Conservation (phyloP, 176 grass and related monocot genomes). For the Oropetium thomaeum region DNA sequence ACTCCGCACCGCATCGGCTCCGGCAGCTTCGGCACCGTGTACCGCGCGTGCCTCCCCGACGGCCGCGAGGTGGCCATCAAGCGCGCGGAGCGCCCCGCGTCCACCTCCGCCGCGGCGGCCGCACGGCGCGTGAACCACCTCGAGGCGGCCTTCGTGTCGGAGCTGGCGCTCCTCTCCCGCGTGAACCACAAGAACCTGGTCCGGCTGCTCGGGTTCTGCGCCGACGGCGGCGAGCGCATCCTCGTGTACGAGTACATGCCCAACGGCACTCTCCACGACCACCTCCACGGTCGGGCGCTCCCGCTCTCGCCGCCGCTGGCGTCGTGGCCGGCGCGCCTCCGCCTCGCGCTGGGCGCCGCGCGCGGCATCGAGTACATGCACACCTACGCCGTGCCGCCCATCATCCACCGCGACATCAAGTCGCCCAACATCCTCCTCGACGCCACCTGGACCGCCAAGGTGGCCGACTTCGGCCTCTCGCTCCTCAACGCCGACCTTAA, state of each 20-base stretch:
- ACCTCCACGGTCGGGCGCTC: constrained; percentile 46
- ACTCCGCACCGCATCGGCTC: constrained; percentile 68
- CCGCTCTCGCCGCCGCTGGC: constrained; percentile 47
- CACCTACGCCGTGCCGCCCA: constrained; percentile 89
- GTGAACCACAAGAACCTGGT: constrained; percentile 98
- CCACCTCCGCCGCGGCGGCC: neutral
- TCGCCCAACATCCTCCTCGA: constrained; percentile 84
- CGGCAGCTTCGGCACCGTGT: constrained; percentile 83
- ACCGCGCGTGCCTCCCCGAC: constrained; percentile 66
- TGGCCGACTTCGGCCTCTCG: constrained; percentile 87
- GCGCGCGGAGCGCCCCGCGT: constrained; percentile 47
- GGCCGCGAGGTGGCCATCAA: constrained; percentile 88
- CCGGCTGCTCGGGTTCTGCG: constrained; percentile 79
- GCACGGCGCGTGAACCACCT: constrained; percentile 26
- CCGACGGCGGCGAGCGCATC: constrained; percentile 64
- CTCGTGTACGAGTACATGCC: constrained; percentile 94
- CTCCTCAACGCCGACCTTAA: constrained; percentile 36
- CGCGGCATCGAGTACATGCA: constrained; percentile 95
- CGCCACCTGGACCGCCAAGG: constrained; percentile 63
- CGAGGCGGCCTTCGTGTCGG: constrained; percentile 60
- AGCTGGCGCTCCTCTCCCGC: constrained; percentile 83
- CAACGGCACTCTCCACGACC: constrained; percentile 77
- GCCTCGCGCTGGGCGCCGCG: constrained; percentile 78
- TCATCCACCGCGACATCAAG: constrained; percentile 87
- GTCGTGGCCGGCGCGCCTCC: constrained; percentile 58